phyloP scores from a whole-genome alignment of 78 protist species.

The Acrasis kona region DNA sequence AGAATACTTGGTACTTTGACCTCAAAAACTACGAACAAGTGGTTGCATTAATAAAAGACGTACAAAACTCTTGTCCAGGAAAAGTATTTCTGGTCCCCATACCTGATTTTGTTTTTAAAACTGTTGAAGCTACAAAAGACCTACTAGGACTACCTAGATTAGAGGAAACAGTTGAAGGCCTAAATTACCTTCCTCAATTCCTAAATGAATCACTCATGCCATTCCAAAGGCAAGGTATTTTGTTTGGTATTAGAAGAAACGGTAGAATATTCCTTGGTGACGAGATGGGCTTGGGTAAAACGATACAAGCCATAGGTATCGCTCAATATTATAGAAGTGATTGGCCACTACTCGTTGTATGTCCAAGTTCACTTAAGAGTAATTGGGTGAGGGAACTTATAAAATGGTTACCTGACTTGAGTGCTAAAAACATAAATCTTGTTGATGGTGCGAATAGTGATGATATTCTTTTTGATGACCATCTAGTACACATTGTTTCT shows the following conservation, averaged over 20 bases:
- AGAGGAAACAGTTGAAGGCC: no score
- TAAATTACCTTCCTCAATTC: no score
- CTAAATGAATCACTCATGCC: no score
- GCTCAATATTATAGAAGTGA: not conserved
- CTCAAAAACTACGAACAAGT: no score
- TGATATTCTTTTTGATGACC: constrained; percentile 1
- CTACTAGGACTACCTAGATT: no score
- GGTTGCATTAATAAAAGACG: no score
- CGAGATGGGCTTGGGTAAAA: constrained; percentile 70
- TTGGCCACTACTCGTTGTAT: constrained; percentile 18
- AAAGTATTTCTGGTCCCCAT: no score
- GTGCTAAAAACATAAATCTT: not conserved
- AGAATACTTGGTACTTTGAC: no score
- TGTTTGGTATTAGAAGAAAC: not conserved
- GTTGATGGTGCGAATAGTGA: not conserved
- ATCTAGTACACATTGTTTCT: constrained; percentile 38
- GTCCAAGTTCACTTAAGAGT: not conserved
- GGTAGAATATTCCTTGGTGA: constrained; percentile 43
- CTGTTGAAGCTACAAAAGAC: no score
- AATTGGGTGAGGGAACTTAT: not conserved
- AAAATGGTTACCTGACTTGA: not conserved
- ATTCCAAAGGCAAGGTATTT: constrained; percentile 17
- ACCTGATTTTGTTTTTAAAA: no score
- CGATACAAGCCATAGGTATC: constrained; percentile 56
- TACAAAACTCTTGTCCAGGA: no score